Conservation (phyloP, 2,329 filamentous ascomycete species). For the Cadophora luteo-olivacea region DNA sequence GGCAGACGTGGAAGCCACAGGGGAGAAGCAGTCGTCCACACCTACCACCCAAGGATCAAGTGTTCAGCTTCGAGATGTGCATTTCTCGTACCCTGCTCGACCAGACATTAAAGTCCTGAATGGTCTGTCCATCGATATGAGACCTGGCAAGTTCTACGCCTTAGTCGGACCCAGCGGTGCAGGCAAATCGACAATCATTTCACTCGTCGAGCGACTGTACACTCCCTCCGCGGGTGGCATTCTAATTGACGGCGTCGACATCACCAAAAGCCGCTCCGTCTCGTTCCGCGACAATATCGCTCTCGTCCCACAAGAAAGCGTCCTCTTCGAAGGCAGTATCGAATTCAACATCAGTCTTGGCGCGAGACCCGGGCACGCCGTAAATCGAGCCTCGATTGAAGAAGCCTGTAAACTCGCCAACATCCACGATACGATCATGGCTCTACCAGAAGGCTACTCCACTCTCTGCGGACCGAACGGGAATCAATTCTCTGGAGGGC, state of each 20-base stretch:
- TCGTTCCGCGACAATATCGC: conserved; percentile 60
- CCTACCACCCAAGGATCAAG: conserved; percentile 30
- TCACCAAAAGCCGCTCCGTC: conserved; percentile 50
- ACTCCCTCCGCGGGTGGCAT: conserved; percentile 43
- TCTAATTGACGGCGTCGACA: conserved; percentile 46
- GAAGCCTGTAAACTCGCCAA: conserved; percentile 69
- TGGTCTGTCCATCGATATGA: conserved; percentile 61
- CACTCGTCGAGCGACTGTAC: conserved; percentile 59
- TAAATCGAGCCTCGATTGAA: conserved; percentile 64
- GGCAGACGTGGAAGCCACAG: conserved; percentile 50
- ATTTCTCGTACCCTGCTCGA: conserved; percentile 70
- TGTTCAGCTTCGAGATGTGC: conserved; percentile 62
- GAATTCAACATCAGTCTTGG: conserved; percentile 63
- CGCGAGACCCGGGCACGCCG: conserved; percentile 58
- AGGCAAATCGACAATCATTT: conserved; percentile 71
- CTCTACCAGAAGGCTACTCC: conserved; percentile 68
- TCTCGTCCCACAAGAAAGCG: conserved; percentile 63
- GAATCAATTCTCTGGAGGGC: conserved; percentile 76
- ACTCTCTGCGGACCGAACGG: conserved; percentile 74
- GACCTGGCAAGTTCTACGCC: conserved; percentile 65
- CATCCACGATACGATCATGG: conserved; percentile 71
- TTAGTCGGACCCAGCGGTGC: conserved; percentile 71
- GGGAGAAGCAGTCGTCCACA: conserved; percentile 36
- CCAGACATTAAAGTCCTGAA: conserved; percentile 64
- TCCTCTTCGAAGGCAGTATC: conserved; percentile 63